These are phyloP conservation scores for Corrigiola litoralis DNA, from an alignment of 179 eudicot species.

Conservation along the genomic window DNA sequence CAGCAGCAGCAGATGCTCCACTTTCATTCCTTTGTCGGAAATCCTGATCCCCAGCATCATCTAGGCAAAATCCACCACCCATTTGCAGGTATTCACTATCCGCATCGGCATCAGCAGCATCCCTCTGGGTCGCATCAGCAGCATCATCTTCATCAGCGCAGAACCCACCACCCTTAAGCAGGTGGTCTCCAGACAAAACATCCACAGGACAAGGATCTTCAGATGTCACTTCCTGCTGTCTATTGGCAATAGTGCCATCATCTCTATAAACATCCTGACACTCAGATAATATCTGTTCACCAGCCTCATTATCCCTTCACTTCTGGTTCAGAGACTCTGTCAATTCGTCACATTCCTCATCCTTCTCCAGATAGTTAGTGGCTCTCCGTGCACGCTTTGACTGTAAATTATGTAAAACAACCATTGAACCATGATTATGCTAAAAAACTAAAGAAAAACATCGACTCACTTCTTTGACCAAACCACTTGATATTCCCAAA, in stretches of 20 bases:
- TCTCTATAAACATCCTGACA: conserved; percentile 4
- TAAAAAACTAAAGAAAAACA: background rate
- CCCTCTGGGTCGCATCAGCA: conserved; percentile 17
- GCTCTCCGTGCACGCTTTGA: conserved; percentile 64
- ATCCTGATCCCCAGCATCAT: conserved; percentile 32
- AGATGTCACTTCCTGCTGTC: conserved; percentile 10
- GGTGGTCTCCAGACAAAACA: conserved; percentile 23
- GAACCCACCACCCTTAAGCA: conserved; percentile 39
- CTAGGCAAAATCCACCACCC: conserved; percentile 77
- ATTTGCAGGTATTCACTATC: conserved; percentile 51
- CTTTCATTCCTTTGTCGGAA: conserved; percentile 7
- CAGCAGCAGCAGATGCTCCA: background rate
- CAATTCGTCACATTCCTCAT: conserved; percentile 32
- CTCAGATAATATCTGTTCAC: conserved; percentile 20
- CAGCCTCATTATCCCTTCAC: conserved; percentile 12
- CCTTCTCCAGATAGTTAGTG: conserved; percentile 48
- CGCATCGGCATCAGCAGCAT: conserved; percentile 16
- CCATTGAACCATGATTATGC: background rate
- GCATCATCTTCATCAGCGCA: conserved; percentile 35
- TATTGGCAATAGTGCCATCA: conserved; percentile 9
- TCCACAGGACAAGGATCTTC: conserved; percentile 18
- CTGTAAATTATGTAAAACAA: conserved; percentile 34
- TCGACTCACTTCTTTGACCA: too few relatives aligned
- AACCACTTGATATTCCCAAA: background rate
- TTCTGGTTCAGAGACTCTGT: conserved; percentile 21